These are phyloP conservation scores for Fistulifera pelliculosa DNA, from an alignment of 108 stramenopile genomes.

Conservation along the genomic window DNA sequence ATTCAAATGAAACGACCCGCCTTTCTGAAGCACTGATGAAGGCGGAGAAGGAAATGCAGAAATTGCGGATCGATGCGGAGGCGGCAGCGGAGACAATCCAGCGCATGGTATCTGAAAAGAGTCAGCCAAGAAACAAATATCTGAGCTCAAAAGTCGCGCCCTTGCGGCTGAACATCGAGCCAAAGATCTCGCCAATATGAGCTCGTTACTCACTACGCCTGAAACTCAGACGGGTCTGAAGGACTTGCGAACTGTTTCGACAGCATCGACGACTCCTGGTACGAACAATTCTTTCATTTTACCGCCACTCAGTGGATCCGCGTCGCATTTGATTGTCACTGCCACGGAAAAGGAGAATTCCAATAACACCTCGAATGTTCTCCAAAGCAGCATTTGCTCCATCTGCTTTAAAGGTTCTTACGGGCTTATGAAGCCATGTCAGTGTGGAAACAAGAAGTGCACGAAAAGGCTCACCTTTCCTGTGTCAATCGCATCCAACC, in stretches of 20 bases:
- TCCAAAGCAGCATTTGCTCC: slow-evolving; percentile 14
- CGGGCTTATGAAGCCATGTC: slow-evolving; percentile 41
- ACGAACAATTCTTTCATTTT: neutral
- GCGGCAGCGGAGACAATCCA: slow-evolving; percentile 37
- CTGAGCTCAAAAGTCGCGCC: slow-evolving; percentile 32
- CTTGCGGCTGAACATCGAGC: slow-evolving; percentile 22
- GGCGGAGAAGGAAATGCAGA: slow-evolving; percentile 44
- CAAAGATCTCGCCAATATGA: slow-evolving; percentile 1
- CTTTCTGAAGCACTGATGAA: slow-evolving; percentile 29
- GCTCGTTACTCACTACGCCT: too few relatives aligned
- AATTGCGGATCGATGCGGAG: slow-evolving; percentile 40
- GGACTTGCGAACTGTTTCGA: too few relatives aligned
- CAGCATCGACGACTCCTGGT: neutral
- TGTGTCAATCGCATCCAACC: slow-evolving; percentile 22
- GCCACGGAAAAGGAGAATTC: too few relatives aligned
- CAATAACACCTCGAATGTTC: too few relatives aligned
- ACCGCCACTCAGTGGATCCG: neutral
- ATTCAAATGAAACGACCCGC: slow-evolving; percentile 27
- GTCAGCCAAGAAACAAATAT: slow-evolving; percentile 27
- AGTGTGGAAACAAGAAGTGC: slow-evolving; percentile 39
- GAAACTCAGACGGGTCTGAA: too few relatives aligned
- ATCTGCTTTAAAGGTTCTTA: slow-evolving; percentile 25
- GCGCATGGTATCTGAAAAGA: slow-evolving; percentile 32
- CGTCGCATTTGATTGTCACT: too few relatives aligned
- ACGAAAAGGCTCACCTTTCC: slow-evolving; percentile 33